Base-by-base conservation (phyloP, 2,329 filamentous ascomycete genomes). In the Pseudogymnoascus sp. region DNA sequence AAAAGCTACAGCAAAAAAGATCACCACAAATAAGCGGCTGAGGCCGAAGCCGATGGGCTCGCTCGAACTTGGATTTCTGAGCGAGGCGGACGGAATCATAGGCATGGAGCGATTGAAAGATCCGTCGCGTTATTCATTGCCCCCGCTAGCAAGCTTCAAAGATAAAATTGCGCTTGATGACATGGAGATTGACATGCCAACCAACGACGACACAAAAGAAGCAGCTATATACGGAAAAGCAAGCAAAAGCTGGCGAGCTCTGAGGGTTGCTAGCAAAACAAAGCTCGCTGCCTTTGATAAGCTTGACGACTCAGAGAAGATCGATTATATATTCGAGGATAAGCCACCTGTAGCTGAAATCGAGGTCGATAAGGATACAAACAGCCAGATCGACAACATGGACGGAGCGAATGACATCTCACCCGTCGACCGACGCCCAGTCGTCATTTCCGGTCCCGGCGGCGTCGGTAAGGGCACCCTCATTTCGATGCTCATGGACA, bases 191-290 rank as follows among this genome's bases (percentile, higher is more conserved):
- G 89, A 91, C 18, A 91, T 93, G 81, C 88, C 90, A 8, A 84
- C 77, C 39, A 80, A 85, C 74, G 67, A 81, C 77, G 76, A 82
- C 73, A 75, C 81, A 62, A 80, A 83, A 59, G 83, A 81, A 65
- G 75, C 76, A 0, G 79, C 83, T 18, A 73, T 85, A 6, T 88
- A 89, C 65, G 81, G 86, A 61, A 96, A 95, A 72, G 85, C 87
- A 18, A 96, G 91, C 76, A 93, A 95, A 73, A 88, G 86, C 61
- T 99, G 94, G 94, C 84, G 92, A 67, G 90, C 91, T 4, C 77
- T 99, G 64, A 85, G 94, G 59, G 83, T 96, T 65, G 89, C 91
- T 8, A 86, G 88, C 61, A 85, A 84, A 65, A 85, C 80, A 61
- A 88, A 88, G 67, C 81, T 97, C 66, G 81, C 84, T 47, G 77